Base-by-base conservation (phyloP, 2,329 filamentous ascomycete species). In the Dactylellina sp. region DNA sequence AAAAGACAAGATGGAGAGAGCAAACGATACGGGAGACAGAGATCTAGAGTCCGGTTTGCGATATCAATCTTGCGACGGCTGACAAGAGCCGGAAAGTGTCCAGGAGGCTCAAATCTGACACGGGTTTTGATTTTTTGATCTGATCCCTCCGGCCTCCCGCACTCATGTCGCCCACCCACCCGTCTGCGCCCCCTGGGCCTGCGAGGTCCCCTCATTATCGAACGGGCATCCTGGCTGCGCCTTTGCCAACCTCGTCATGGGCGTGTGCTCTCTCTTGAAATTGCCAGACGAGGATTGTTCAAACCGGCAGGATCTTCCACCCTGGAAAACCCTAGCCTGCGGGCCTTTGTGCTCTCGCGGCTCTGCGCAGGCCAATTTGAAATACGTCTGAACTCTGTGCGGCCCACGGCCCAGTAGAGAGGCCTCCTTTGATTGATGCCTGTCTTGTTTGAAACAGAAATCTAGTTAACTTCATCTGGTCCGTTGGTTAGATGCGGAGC, bases 31-130 rank as follows among this genome's bases (percentile, higher is more conserved):
- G 20, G 24, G 25, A 52, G n/a, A 4, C 3, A 7, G 14, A 47
- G 2, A 7, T 47, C 9, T n/a, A n/a, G n/a, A n/a, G n/a, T n/a
- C n/a, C n/a, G n/a, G 16, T 20, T 14, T 25, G 44, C 16, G 61
- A 64, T 56, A 28, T 35, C 35, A 46, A 56, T 47, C 37, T 57
- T 14, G 60, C 39, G 42, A 55, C 37, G 52, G 62, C 52, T 65
- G 62, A 57, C 61, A 57, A 40, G 50, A 39, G 53, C 61, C 40
- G 40, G 39, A 56, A 47, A 56, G 25, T 20, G 40, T 20, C n/a
- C 56, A 56, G 59, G 60, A 72, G 68, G 68, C 65, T 71, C 62
- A 71, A 61, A 71, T 71, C 65, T 71, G 65, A 71, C 64, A 32
- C 64, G 56, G 65, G n/a, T n/a, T n/a, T n/a, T n/a, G n/a, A n/a